Percentiles rank a stretch among this genome's conserved stretches.
Evolutionary conservation across 2,329 filamentous ascomycete genomes (phyloP).

Genomic region (Pestalotiopsis sp.): DNA sequence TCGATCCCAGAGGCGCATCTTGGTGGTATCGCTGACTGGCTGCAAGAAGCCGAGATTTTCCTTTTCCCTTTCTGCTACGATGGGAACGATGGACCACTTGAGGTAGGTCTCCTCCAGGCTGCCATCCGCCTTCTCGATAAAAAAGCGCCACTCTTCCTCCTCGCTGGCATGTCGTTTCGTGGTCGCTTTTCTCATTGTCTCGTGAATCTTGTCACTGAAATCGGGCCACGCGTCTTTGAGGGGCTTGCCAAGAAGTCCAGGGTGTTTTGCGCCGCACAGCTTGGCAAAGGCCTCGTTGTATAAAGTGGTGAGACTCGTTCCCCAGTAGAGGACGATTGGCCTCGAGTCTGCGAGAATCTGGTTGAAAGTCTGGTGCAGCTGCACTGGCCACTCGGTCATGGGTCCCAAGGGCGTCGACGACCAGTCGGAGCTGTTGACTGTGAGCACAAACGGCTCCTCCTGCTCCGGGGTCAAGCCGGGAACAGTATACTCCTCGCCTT

Average conservation of each 20-base stretch:
- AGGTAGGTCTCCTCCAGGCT: constrained; percentile 49
- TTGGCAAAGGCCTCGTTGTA: constrained; percentile 74
- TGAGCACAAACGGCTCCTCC: constrained; percentile 38
- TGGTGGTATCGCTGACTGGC: constrained; percentile 48
- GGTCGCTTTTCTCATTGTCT: constrained; percentile 37
- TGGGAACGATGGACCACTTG: constrained; percentile 49
- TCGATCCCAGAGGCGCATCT: constrained; percentile 48
- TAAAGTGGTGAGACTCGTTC: constrained; percentile 61
- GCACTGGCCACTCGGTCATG: constrained; percentile 46
- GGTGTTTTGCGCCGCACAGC: constrained; percentile 67
- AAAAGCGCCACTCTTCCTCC: constrained; percentile 48
- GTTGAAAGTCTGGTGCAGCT: constrained; percentile 46
- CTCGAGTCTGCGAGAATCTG: constrained; percentile 46
- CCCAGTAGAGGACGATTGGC: constrained; percentile 66
- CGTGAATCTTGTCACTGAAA: constrained; percentile 36
- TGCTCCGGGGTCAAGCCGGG: constrained; percentile 37
- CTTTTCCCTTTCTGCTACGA: constrained; percentile 42
- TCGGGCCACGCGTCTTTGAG: constrained; percentile 64
- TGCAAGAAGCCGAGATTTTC: constrained; percentile 49
- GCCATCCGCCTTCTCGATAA: constrained; percentile 42
- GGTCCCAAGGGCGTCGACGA: constrained; percentile 46
- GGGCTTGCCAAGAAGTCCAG: constrained; percentile 60
- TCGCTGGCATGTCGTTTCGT: constrained; percentile 33
- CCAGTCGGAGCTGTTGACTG: constrained; percentile 48
- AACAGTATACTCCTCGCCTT: constrained; percentile 28